Base-by-base conservation (phyloP, 75 land plant genomes). In the Cryptomeria japonica region DNA sequence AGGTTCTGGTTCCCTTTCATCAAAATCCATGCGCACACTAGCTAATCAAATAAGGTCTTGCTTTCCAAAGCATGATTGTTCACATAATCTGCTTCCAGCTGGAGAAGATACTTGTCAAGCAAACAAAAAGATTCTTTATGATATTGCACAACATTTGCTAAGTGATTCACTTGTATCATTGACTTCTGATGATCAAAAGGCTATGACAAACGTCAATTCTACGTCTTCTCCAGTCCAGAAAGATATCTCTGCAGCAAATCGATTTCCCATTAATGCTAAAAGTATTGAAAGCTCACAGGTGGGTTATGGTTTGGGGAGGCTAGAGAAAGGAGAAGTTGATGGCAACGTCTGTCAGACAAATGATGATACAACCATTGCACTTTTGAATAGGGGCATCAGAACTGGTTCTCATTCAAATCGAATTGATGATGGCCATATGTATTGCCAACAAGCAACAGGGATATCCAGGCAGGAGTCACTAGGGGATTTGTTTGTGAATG, bases 391-490 rank as follows among this genome's bases (percentile, higher is more conserved):
- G 70, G 41, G 61, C 55, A 19, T 31, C 25, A 55, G 0, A 51
- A 85, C 53, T 19, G 12, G 12, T 32, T 34, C 37, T 34, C 41
- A 85, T 31, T 16, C 36, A 53, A 53, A 49, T 51, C 28, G 1
- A 55, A 51, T 19, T 31, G 41, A 34, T n/a, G 34, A 46, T 55
- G 70, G 28, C n/a, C 22, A 85, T 53, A 37, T 85, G 37, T 15
- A 28, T 32, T 36, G 72, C 18, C 41, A 85, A 56, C 72, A 46
- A 22, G 18, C 56, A 39, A 19, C 86, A 85, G 86, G 13, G n/a
- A 92, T 95, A 84, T 85, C 88, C 58, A 91, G 89, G 90, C 92
- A 93, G 86, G 91, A 91, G 56, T 95, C 96, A 25, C 77, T 91
- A 31, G 90, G 92, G 0, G 96, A 95, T 31, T 76, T 94, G 87